Base-by-base conservation (phyloP, 352 stramenopile genomes). In the Phytophthora megakarya region DNA sequence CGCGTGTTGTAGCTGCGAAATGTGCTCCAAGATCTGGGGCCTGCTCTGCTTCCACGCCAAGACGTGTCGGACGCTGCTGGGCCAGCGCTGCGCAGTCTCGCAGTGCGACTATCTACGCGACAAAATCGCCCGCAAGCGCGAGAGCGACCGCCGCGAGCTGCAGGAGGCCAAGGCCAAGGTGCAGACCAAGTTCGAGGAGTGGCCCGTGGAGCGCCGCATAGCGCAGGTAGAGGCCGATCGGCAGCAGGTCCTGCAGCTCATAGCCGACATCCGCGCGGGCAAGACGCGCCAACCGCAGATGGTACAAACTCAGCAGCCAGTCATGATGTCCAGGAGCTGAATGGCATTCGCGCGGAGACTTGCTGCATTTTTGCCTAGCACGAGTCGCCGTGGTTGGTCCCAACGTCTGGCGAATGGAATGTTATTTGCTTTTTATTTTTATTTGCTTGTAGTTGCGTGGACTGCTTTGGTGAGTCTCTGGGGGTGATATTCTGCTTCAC, bases 11-110 rank as follows among this genome's bases (percentile, higher is more conserved):
- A 94, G 85, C 61, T 94, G 85, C 54, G 75, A 89, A 15, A 85
- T 83, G 60, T 96, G 87, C 63, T 86, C 81, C 21, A 90, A 90
- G 56, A 94, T 96, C 63, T 96, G 86, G 83, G 80, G 85, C 10
- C 47, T 96, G 52, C 72, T 96, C n/a, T 96, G 85, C 51, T 96
- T 82, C 68, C 87, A 96, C 61, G 87, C 87, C 19, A 93, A 93
- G 72, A 83, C 72, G 48, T 94, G 85, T 48, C 25, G 40, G 19
- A 86, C 78, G 56, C 80, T 81, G 3, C 58, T 76, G 11, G 78
- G 73, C 2, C 49, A 77, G 42, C 85, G 75, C 48, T 96, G 87
- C 51, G 80, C 86, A 0, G 87, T 96, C 19, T 90, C 86, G 43
- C 86, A 94, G 61, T 96, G 87, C 62, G 82, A 96, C 60, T 96